phyloP scores from a whole-genome alignment of 129 eudicot genomes.

The Saposhnikovia divaricata region DNA sequence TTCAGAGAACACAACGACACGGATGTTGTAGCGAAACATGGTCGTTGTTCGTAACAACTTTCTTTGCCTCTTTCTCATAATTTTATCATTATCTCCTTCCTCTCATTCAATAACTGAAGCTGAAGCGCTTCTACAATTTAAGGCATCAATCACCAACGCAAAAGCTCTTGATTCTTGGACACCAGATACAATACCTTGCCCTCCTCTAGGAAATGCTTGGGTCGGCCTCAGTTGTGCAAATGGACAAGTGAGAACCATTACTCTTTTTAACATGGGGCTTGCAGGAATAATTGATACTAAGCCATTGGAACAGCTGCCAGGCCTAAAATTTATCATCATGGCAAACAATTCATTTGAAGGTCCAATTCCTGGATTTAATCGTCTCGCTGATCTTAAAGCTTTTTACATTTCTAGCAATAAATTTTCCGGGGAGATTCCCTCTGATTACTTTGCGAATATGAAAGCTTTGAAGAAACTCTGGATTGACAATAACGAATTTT shows the following conservation, averaged over 20 bases:
- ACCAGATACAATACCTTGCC: constrained; percentile 40
- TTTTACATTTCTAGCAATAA: constrained; percentile 35
- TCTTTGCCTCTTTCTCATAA: constrained; percentile 1
- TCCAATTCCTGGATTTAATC: constrained; percentile 54
- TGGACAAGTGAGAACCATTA: constrained; percentile 26
- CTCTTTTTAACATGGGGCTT: constrained; percentile 37
- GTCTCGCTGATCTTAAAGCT: constrained; percentile 37
- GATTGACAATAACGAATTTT: constrained; percentile 43
- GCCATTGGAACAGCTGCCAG: constrained; percentile 17
- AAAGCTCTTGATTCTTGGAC: constrained; percentile 36
- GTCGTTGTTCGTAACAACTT: constrained; percentile 31
- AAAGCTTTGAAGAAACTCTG: constrained; percentile 56
- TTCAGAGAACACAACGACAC: constrained; percentile 25
- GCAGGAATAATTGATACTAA: constrained; percentile 35
- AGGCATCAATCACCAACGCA: constrained; percentile 30
- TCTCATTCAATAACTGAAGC: constrained; percentile 28
- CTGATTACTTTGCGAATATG: constrained; percentile 34
- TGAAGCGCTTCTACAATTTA: constrained; percentile 44
- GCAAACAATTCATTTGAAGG: constrained; percentile 56
- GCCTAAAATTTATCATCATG: constrained; percentile 35
- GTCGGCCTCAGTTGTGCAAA: constrained; percentile 40
- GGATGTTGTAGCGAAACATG: constrained; percentile 23
- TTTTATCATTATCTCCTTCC: constrained; percentile 13
- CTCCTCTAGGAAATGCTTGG: constrained; percentile 36
- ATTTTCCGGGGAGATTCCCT: constrained; percentile 64